phyloP scores from a whole-genome alignment of 1,139 yeast species.

The Candida sanyaensis region DNA sequence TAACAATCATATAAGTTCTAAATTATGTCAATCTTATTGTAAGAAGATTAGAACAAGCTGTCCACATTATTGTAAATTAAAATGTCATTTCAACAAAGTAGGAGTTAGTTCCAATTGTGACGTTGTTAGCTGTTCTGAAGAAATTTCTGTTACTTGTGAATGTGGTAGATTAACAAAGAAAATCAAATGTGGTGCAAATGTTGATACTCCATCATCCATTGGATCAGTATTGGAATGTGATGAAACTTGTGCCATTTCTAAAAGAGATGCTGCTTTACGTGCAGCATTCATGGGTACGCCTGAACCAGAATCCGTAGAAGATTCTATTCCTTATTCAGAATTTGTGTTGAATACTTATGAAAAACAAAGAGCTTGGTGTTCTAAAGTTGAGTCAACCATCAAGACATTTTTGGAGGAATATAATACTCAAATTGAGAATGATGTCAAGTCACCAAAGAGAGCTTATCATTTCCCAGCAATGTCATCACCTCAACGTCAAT shows the following conservation, averaged over 20 bases:
- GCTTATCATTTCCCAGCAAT: slow-evolving; percentile 70
- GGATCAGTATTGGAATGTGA: slow-evolving; percentile 56
- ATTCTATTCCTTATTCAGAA: slow-evolving; percentile 41
- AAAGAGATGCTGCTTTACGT: slow-evolving; percentile 62
- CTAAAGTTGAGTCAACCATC: slow-evolving; percentile 56
- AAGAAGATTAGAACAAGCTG: slow-evolving; percentile 52
- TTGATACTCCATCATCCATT: slow-evolving; percentile 26
- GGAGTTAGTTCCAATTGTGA: slow-evolving; percentile 42
- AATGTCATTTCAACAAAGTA: slow-evolving; percentile 62
- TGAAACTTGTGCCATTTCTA: slow-evolving; percentile 63
- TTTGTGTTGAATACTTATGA: slow-evolving; percentile 43
- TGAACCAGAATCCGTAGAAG: slow-evolving; percentile 17
- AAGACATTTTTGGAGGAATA: slow-evolving; percentile 46
- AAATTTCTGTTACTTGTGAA: slow-evolving; percentile 53
- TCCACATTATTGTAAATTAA: slow-evolving; percentile 61
- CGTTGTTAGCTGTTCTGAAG: slow-evolving; percentile 44
- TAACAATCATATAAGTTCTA: slow-evolving; percentile 32
- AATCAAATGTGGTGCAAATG: slow-evolving; percentile 57
- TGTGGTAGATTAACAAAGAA: slow-evolving; percentile 59
- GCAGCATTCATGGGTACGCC: slow-evolving; percentile 55
- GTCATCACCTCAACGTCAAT: slow-evolving; percentile 67
- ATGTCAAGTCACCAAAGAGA: slow-evolving; percentile 11
- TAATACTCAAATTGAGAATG: slow-evolving; percentile 20
- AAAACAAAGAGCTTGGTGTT: slow-evolving; percentile 66
- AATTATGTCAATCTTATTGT: slow-evolving; percentile 58